Conservation (phyloP, 2,329 filamentous ascomycete species). For the Pseudogymnoascus sp. region DNA sequence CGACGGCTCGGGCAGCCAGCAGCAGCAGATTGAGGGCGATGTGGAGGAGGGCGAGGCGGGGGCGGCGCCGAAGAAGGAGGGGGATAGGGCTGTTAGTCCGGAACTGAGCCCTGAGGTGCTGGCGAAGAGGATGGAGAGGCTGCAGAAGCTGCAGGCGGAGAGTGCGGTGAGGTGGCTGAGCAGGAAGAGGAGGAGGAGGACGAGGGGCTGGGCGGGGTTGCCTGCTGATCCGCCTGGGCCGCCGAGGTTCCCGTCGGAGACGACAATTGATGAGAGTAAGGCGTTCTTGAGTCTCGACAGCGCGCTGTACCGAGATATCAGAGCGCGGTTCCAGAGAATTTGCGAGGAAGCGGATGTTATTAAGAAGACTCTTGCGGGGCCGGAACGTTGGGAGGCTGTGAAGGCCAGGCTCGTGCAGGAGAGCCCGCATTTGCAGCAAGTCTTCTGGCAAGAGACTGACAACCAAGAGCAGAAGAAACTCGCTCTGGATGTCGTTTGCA, state of each 20-base stretch:
- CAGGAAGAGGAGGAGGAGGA: constrained; percentile 61
- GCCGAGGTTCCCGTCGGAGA: constrained; percentile 74
- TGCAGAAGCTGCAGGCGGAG: constrained; percentile 48
- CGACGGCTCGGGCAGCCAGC: constrained; percentile 21
- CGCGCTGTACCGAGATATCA: constrained; percentile 54
- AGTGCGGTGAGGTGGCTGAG: constrained; percentile 55
- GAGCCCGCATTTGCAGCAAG: constrained; percentile 53
- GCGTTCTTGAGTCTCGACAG: constrained; percentile 59
- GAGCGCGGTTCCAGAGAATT: constrained; percentile 61
- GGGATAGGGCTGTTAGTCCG: constrained; percentile 23
- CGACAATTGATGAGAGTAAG: constrained; percentile 72
- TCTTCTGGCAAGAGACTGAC: constrained; percentile 53
- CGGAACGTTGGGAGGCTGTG: constrained; percentile 64
- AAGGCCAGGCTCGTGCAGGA: constrained; percentile 62
- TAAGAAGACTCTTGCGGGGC: constrained; percentile 70
- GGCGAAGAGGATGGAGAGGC: constrained; percentile 46
- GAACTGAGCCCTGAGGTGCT: constrained; percentile 40
- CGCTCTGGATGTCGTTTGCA: constrained; percentile 72
- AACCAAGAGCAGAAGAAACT: constrained; percentile 56
- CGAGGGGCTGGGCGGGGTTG: constrained; percentile 59
- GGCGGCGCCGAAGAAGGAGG: constrained; percentile 14
- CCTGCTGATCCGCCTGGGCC: constrained; percentile 61
- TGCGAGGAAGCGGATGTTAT: constrained; percentile 60
- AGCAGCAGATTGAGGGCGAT: constrained; percentile 14
- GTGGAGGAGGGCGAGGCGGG: constrained; percentile 22